Percentiles rank a stretch among this genome's conserved stretches.
phyloP scores from a whole-genome alignment of 768 basidiomycete genomes.

The Russula emetica region DNA sequence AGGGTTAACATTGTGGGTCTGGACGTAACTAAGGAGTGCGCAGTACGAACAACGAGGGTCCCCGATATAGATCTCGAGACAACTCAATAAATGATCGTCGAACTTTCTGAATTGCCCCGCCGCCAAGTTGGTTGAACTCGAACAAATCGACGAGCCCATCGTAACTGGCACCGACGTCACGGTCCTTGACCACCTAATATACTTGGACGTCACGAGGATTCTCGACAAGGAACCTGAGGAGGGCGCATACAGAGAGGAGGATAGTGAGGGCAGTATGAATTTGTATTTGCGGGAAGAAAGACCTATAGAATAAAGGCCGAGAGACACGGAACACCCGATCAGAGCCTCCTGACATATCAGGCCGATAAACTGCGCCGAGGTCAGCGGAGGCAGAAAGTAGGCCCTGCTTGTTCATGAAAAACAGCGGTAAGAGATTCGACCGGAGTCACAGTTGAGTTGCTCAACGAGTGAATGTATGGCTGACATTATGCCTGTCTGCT shows the following conservation, averaged over 20 bases:
- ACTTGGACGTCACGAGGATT: neutral
- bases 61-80: no score
- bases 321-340: no score
- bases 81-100: no score
- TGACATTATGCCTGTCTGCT: neutral
- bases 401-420: neutral
- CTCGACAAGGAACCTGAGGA: neutral
- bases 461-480: no score
- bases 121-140: no score
- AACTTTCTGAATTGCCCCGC: no score
- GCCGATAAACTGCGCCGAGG: neutral
- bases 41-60: slow-evolving; percentile 36
- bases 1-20: neutral
- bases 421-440: neutral
- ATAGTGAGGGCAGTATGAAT: neutral
- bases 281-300: neutral
- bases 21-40: neutral
- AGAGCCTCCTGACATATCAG: no score
- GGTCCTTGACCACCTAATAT: no score
- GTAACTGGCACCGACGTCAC: no score
- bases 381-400: neutral
- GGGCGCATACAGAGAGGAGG: neutral
- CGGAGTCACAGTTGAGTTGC: neutral
- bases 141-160: no score
- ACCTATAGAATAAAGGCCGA: no score